Conservation (phyloP, 2,329 filamentous ascomycete genomes). For the Chaetomiaceae sp. region DNA sequence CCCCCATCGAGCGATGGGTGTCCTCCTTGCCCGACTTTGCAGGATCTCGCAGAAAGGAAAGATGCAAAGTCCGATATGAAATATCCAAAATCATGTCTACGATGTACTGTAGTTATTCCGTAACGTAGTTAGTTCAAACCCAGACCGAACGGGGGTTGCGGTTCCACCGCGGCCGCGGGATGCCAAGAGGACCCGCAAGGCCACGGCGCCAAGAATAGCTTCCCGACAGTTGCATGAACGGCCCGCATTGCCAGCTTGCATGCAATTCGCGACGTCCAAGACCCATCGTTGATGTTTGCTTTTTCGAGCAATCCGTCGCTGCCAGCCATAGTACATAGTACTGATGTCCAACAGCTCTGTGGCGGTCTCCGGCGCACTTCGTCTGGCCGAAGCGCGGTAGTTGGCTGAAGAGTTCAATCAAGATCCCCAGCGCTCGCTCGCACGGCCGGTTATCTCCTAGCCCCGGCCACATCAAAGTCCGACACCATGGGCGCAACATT, state of each 20-base stretch:
- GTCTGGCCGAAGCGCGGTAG: not conserved
- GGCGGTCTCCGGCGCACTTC: not conserved
- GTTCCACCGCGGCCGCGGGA: not conserved
- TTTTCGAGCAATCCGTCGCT: not conserved
- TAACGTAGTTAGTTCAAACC: no score
- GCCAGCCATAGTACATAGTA: not conserved
- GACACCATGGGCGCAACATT: conserved; percentile 35
- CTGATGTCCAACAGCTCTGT: not conserved
- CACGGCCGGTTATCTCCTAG: no score
- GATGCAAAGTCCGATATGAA: no score
- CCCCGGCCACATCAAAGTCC: no score
- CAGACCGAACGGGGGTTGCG: no score
- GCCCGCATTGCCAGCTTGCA: conserved; percentile 1
- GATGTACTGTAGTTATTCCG: no score
- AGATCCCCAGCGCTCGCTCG: not conserved
- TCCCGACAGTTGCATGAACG: conserved; percentile 10
- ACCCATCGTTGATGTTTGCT: not conserved
- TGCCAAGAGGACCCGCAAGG: not conserved
- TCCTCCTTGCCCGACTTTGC: no score
- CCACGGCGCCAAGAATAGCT: not conserved
- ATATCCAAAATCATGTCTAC: no score
- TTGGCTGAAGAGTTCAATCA: not conserved
- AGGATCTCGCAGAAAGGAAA: no score
- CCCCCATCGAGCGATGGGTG: no score
- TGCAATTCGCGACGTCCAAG: not conserved